A percentile compares a stretch with the other conserved stretches of the same genome.
phyloP scores from a whole-genome alignment of 2,329 filamentous ascomycete genomes.

The Biscogniauxia marginata region DNA sequence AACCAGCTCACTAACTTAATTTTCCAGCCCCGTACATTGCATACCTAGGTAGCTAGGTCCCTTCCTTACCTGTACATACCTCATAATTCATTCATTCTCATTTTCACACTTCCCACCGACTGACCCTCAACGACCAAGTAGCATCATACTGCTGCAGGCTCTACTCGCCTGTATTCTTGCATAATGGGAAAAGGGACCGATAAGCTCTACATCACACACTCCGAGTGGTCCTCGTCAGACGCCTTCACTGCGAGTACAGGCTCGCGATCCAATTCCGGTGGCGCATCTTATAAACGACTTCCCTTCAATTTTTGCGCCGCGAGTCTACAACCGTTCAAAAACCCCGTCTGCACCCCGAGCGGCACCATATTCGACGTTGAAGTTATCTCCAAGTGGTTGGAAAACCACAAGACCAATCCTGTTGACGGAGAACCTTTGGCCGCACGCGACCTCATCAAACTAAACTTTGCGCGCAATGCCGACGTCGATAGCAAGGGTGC shows the following conservation, averaged over 20 bases:
- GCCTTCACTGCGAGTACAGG: slow-evolving; percentile 81
- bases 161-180: slow-evolving; percentile 1
- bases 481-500: slow-evolving; percentile 54
- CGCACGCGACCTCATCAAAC: slow-evolving; percentile 79
- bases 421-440: slow-evolving; percentile 78
- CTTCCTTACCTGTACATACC: not conserved
- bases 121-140: too few species aligned
- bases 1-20: too few species aligned
- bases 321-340: slow-evolving; percentile 90
- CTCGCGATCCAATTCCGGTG: slow-evolving; percentile 51
- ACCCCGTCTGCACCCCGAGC: slow-evolving; percentile 84
- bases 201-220: slow-evolving; percentile 81
- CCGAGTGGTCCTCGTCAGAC: slow-evolving; percentile 92
- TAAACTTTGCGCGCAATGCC: slow-evolving; percentile 90
- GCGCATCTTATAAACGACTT: slow-evolving; percentile 76
- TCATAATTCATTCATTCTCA: not conserved
- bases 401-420: slow-evolving; percentile 90
- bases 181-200: slow-evolving; percentile 54
- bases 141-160: slow-evolving; percentile 15
- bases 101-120: not conserved
- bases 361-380: slow-evolving; percentile 95
- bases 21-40: not conserved
- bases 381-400: slow-evolving; percentile 90
- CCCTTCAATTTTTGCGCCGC: slow-evolving; percentile 98
- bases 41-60: not conserved